phyloP scores from a whole-genome alignment of 768 basidiomycete species.

The Multifurca ochricompacta region DNA sequence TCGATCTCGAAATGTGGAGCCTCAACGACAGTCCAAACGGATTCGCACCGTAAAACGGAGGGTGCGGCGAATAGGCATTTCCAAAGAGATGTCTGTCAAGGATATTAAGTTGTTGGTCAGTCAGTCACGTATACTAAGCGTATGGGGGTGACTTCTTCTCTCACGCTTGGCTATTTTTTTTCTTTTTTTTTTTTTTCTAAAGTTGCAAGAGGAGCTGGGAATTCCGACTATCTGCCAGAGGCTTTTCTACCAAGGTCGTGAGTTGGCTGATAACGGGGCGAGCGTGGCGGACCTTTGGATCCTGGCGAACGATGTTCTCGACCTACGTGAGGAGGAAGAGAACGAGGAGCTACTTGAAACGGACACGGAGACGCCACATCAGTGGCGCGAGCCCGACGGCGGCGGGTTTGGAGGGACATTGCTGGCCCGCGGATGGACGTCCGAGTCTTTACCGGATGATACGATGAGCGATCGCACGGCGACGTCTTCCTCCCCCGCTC shows the following conservation, averaged over 20 bases:
- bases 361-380: constrained; percentile 36
- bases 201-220: constrained; percentile 56
- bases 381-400: constrained; percentile 48
- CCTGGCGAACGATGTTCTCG: constrained; percentile 53
- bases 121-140: too few relatives aligned
- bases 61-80: constrained; percentile 46
- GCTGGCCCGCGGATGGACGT: constrained; percentile 37
- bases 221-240: constrained; percentile 75
- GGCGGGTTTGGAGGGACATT: constrained; percentile 70
- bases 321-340: constrained; percentile 58
- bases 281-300: constrained; percentile 48
- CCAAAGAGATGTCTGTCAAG: constrained; percentile 62
- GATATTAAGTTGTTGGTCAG: constrained; percentile 70
- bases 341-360: constrained; percentile 43
- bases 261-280: constrained; percentile 53
- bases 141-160: too few relatives aligned
- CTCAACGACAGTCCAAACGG: constrained; percentile 58
- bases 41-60: constrained; percentile 49
- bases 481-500: constrained; percentile 18
- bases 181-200: not conserved
- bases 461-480: constrained; percentile 19
- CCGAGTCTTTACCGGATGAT: constrained; percentile 24
- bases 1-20: constrained; percentile 36
- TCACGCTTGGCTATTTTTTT: not conserved
- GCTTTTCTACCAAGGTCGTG: constrained; percentile 51